These are phyloP conservation scores for Daldinia vernicosa DNA, from an alignment of 495 filamentous ascomycete species.

Conservation along the genomic window DNA sequence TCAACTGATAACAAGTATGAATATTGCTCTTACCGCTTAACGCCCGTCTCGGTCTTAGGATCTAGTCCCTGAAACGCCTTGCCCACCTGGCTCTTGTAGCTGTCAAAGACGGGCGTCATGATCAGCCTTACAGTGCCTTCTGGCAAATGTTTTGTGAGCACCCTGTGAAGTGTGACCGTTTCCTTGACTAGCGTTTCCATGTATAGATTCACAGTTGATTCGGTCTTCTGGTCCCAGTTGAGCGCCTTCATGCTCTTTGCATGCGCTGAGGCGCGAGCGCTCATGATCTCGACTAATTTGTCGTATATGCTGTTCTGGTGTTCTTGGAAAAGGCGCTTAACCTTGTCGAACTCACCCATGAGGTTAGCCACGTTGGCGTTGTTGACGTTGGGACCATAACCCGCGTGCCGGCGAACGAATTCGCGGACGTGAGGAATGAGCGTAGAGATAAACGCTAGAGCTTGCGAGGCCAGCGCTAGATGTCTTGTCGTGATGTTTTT, in stretches of 20 bases:
- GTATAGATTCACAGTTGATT: constrained; percentile 67
- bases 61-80: constrained; percentile 74
- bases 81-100: constrained; percentile 84
- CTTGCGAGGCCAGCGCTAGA: constrained; percentile 90
- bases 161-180: constrained; percentile 85
- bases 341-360: constrained; percentile 93
- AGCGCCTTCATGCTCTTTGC: constrained; percentile 79
- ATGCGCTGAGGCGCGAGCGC: constrained; percentile 73
- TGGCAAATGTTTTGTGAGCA: constrained; percentile 84
- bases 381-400: constrained; percentile 62
- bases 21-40: constrained; percentile 70
- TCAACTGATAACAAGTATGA: constrained; percentile 61
- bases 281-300: constrained; percentile 97
- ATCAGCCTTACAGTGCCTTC: constrained; percentile 83
- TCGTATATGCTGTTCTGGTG: constrained; percentile 94
- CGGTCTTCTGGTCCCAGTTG: constrained; percentile 70
- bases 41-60: constrained; percentile 71
- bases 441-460: constrained; percentile 84
- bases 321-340: constrained; percentile 86
- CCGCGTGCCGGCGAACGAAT: constrained; percentile 82
- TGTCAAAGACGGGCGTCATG: constrained; percentile 88
- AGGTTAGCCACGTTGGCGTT: constrained; percentile 56
- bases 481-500: constrained; percentile 98
- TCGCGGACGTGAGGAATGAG: constrained; percentile 92
- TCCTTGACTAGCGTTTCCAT: constrained; percentile 94